Conservation (phyloP, 148 eudicot genomes). For the Camellia japonica region DNA sequence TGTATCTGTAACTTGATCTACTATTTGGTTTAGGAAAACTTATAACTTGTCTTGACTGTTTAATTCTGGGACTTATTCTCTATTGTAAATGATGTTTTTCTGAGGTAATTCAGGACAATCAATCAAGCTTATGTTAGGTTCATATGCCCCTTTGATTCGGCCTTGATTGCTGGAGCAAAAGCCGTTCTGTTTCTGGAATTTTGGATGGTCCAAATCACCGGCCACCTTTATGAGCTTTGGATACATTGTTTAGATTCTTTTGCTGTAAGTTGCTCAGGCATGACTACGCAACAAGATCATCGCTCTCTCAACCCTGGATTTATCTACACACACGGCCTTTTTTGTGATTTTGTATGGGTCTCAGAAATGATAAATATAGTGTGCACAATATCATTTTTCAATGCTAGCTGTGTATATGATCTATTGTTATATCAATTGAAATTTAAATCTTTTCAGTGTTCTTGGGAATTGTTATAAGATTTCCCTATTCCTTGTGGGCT, state of each 20-base stretch:
- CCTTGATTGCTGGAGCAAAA: background rate
- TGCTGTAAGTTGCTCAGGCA: background rate
- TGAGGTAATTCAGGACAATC: background rate
- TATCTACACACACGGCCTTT: background rate
- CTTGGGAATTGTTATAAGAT: too few species aligned
- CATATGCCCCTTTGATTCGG: background rate
- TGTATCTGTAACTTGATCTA: too few species aligned
- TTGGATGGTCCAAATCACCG: background rate
- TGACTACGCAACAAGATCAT: background rate
- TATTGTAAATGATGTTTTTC: background rate
- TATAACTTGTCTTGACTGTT: too few species aligned
- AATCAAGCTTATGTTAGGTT: background rate
- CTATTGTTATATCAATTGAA: too few species aligned
- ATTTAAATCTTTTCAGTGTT: too few species aligned
- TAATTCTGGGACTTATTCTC: background rate
- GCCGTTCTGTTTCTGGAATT: background rate
- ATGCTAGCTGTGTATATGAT: too few species aligned
- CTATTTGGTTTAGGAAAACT: too few species aligned
- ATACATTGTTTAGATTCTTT: background rate
- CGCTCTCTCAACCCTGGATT: background rate
- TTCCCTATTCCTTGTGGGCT: too few species aligned
- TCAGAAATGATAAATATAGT: background rate
- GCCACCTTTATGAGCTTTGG: background rate
- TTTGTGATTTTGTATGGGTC: background rate
- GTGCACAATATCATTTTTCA: too few species aligned